These are phyloP conservation scores for Phaeoacremonium minimum DNA, from an alignment of 2,329 filamentous ascomycete genomes.

Conservation along the genomic window DNA sequence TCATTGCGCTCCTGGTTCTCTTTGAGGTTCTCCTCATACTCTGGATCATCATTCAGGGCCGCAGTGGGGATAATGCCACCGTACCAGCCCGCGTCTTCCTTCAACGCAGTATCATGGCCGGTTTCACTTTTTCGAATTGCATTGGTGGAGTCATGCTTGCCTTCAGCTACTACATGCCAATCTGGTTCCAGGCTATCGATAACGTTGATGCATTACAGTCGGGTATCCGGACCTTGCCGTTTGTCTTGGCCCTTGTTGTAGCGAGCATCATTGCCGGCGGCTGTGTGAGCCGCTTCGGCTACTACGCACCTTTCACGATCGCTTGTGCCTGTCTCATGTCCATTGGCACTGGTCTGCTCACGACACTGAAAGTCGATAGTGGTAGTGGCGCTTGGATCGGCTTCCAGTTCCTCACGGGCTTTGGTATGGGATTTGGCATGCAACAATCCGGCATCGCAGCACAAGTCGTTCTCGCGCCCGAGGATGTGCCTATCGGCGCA, in stretches of 20 bases:
- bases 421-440: conserved; percentile 32
- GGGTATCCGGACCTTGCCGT: conserved; percentile 26
- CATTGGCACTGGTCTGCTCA: conserved; percentile 29
- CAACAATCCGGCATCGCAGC: conserved; percentile 35
- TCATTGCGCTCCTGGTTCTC: conserved; percentile 31
- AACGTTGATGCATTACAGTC: conserved; percentile 22
- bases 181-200: conserved; percentile 26
- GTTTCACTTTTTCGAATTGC: conserved; percentile 26
- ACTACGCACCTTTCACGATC: conserved; percentile 33
- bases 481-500: conserved; percentile 35
- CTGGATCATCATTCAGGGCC: neutral
- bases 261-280: conserved; percentile 19
- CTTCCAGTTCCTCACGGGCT: conserved; percentile 31
- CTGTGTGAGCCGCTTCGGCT: conserved; percentile 25
- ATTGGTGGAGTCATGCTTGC: conserved; percentile 14
- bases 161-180: conserved; percentile 23
- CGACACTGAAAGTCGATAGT: conserved; percentile 25
- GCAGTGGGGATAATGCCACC: conserved; percentile 13
- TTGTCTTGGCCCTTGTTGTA: conserved; percentile 24
- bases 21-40: conserved; percentile 22
- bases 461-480: conserved; percentile 30
- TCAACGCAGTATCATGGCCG: conserved; percentile 28
- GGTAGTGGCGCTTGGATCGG: conserved; percentile 28
- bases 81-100: conserved; percentile 34
- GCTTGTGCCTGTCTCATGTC: conserved; percentile 19